phyloP scores from a whole-genome alignment of 2,329 filamentous ascomycete genomes.

The Ceratocystis ficicola region DNA sequence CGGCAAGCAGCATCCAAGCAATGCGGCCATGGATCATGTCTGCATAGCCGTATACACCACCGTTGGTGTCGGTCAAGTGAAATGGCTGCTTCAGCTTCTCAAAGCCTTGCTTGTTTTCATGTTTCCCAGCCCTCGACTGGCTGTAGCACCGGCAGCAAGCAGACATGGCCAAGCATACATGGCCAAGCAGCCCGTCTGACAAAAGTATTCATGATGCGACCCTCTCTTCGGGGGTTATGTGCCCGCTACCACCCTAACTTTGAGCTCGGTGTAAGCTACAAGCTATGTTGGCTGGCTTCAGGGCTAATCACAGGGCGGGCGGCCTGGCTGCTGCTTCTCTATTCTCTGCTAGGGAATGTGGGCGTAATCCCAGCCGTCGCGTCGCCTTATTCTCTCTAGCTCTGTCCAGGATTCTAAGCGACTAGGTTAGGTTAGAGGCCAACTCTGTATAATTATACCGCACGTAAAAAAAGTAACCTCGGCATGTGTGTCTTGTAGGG shows the following conservation, averaged over 20 bases:
- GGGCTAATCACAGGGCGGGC: not conserved
- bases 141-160: not conserved
- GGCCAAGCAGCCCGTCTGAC: not conserved
- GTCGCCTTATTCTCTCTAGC: not conserved
- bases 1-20: not conserved
- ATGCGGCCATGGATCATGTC: not conserved
- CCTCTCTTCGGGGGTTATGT: not conserved
- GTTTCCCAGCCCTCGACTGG: not conserved
- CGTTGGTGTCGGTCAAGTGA: not conserved
- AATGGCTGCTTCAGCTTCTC: not conserved
- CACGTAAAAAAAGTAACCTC: not conserved
- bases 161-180: not conserved
- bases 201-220: not conserved
- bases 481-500: not conserved
- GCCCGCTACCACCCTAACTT: not conserved
- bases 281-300: not conserved
- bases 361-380: not conserved
- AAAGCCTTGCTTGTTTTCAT: not conserved
- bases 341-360: not conserved
- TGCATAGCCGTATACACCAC: too few species aligned
- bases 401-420: not conserved
- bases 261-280: not conserved
- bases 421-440: not conserved
- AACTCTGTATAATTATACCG: not conserved
- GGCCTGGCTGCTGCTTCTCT: not conserved